A percentile compares a stretch with the other conserved stretches of the same genome.
These are phyloP conservation scores for Mucor piriformis DNA, from an alignment of 371 early-diverging fungal genomes.

Conservation along the genomic window DNA sequence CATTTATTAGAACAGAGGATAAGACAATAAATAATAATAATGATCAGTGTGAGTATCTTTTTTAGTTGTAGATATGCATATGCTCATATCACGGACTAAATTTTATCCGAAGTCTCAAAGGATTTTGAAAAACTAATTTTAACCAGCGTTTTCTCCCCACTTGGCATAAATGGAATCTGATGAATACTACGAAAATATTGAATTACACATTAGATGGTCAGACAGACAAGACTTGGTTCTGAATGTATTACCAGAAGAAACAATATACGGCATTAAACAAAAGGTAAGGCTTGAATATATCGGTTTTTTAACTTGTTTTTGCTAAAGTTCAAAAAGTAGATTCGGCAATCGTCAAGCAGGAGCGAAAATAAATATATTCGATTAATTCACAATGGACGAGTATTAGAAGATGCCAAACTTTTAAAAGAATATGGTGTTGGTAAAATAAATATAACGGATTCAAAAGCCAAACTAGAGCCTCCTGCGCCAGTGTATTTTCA, in stretches of 20 bases:
- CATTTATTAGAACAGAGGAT: too few relatives aligned
- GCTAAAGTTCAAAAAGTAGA: slow-evolving; percentile 9
- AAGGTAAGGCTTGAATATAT: slow-evolving; percentile 40
- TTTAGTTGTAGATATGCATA: too few relatives aligned
- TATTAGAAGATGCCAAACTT: slow-evolving; percentile 39
- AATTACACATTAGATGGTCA: slow-evolving; percentile 50
- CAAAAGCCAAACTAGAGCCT: slow-evolving; percentile 36
- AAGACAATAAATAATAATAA: too few relatives aligned
- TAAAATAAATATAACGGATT: slow-evolving; percentile 23
- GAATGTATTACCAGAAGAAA: slow-evolving; percentile 39
- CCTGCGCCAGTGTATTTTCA: slow-evolving; percentile 48
- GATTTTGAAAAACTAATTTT: too few relatives aligned
- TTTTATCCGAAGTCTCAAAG: too few relatives aligned
- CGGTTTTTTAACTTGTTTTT: neutral
- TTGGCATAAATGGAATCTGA: slow-evolving; percentile 15
- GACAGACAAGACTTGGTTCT: slow-evolving; percentile 46
- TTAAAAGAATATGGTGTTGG: slow-evolving; percentile 43
- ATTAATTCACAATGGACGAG: slow-evolving; percentile 58
- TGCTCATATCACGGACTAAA: too few relatives aligned
- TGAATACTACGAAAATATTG: slow-evolving; percentile 43
- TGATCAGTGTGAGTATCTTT: too few relatives aligned
- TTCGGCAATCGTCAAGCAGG: slow-evolving; percentile 26
- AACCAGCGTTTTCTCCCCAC: neutral
- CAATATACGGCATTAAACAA: slow-evolving; percentile 49
- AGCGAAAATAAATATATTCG: slow-evolving; percentile 51